phyloP scores from a whole-genome alignment of 2,329 filamentous ascomycete genomes.

The Fusarium buxicola region DNA sequence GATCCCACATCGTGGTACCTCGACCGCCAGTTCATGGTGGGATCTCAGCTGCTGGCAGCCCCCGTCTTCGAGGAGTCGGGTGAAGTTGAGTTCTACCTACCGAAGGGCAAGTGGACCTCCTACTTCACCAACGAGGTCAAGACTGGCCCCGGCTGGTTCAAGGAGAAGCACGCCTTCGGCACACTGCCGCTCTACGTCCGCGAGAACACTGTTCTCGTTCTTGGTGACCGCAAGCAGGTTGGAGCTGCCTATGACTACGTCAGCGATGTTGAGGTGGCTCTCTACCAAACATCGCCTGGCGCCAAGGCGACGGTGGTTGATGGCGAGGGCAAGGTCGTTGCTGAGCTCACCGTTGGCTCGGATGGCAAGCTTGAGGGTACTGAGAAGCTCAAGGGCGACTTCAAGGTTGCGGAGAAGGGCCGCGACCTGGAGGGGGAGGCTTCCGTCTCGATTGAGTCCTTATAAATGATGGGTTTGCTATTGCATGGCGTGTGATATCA shows the following conservation, averaged over 20 bases:
- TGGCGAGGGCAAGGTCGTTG: constrained; percentile 55
- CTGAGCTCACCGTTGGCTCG: constrained; percentile 53
- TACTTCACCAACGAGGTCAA: constrained; percentile 62
- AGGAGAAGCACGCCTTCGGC: constrained; percentile 68
- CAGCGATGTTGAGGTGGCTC: constrained; percentile 59
- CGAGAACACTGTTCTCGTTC: constrained; percentile 62
- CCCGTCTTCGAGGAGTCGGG: constrained; percentile 73
- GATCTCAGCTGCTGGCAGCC: constrained; percentile 70
- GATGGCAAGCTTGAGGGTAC: constrained; percentile 56
- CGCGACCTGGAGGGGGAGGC: constrained; percentile 44
- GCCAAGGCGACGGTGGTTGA: constrained; percentile 58
- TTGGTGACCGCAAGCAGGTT: constrained; percentile 54
- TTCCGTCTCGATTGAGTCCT: constrained; percentile 42
- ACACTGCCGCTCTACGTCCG: constrained; percentile 69
- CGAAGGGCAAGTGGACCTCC: constrained; percentile 60
- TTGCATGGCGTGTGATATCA: not conserved
- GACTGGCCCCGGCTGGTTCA: constrained; percentile 67
- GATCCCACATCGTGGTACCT: constrained; percentile 76
- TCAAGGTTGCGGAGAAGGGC: constrained; percentile 41
- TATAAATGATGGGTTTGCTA: constrained; percentile 17
- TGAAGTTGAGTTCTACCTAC: constrained; percentile 74
- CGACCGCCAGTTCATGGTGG: constrained; percentile 81
- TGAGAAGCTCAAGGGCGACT: constrained; percentile 54
- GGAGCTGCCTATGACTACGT: constrained; percentile 62
- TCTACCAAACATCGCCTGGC: constrained; percentile 58